Percentiles rank a stretch among this genome's conserved stretches.
Evolutionary conservation across 1,139 yeast genomes (phyloP).

Genomic region (Casaregolazyma suthepensis): DNA sequence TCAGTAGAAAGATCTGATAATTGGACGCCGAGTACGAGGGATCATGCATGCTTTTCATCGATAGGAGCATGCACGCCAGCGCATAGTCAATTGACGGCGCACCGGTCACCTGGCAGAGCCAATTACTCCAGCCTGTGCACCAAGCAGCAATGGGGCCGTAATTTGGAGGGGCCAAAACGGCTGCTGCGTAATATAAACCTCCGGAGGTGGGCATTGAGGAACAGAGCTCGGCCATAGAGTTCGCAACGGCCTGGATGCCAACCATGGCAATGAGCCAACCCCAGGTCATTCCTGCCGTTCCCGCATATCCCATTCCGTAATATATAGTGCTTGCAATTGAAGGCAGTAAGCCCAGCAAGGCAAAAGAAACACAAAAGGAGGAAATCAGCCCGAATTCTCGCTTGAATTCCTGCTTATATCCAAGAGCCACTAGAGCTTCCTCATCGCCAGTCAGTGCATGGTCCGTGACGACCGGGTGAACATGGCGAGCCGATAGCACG

Average conservation of each 20-base stretch:
- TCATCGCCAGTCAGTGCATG: conserved; percentile 24
- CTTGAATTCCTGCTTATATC: conserved; percentile 68
- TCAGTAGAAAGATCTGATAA: conserved; percentile 47
- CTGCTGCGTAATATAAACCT: conserved; percentile 52
- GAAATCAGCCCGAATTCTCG: conserved; percentile 54
- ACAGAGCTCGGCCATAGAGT: conserved; percentile 53
- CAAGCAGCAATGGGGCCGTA: conserved; percentile 52
- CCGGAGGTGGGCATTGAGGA: conserved; percentile 63
- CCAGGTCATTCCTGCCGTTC: conserved; percentile 56
- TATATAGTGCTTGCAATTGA: conserved; percentile 44
- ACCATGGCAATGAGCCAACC: conserved; percentile 53
- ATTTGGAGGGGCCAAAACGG: conserved; percentile 49
- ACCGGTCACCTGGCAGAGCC: conserved; percentile 50
- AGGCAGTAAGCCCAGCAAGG: conserved; percentile 63
- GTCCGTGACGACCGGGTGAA: conserved; percentile 26
- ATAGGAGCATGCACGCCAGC: conserved; percentile 56
- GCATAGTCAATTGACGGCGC: conserved; percentile 63
- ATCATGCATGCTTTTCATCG: conserved; percentile 38
- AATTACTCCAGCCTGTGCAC: conserved; percentile 56
- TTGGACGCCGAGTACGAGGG: conserved; percentile 39
- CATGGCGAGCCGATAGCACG: conserved; percentile 17
- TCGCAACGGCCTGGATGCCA: conserved; percentile 46
- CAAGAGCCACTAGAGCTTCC: conserved; percentile 42
- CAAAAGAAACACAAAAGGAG: conserved; percentile 61
- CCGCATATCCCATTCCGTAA: conserved; percentile 45